Evolutionary conservation across 1,284 basidiomycete genomes (phyloP), one percentile per base, ranked within the genome.

Genomic region (Tetrapyrgos nigripes): DNA sequence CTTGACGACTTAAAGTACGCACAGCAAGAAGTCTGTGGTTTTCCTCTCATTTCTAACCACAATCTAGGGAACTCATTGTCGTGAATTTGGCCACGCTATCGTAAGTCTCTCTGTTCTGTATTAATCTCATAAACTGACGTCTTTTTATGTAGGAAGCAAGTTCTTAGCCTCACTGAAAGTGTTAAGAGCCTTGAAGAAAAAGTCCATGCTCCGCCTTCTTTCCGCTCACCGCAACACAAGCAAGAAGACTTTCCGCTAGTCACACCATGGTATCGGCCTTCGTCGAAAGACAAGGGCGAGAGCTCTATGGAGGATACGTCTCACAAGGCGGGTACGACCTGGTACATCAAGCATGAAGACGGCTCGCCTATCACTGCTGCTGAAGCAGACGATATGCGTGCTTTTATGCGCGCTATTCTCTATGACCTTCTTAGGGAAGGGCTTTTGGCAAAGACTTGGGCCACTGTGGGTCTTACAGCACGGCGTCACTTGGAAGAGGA

Each of bases 261-360:
- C 31, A 35, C 21, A 35, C 35, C 3, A n/a, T 52, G 50, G 29
- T 21, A 52, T 8, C 17, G 17, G 14, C 33, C 17, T 14, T 3
- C 3, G 3, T 37, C 19, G 17, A 52, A 52, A 24, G 21, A 52
- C 13, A 52, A 37, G 21, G 24, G 4, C 24, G 24, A 33, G 10
- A n/a, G n/a, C 23, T 19, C 4, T 37, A 19, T 24, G 17, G 4
- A n/a, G 3, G 11, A 23, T 3, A 21, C 50, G 6, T 9, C 5
- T 3, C 29, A 11, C 31, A n/a, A 19, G 3, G 27, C 17, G 2
- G 33, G n/a, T 37, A 23, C 33, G 5, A 13, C 26, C 10, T 47
- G 45, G 45, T 52, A 52, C 33, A 35, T 52, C 31, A 14, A 35
- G 17, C n/a, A 52, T 19, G 10, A 52, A 52, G 26, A 35, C n/a